Conservation (phyloP, 768 basidiomycete genomes). For the Lentinula edodes region DNA sequence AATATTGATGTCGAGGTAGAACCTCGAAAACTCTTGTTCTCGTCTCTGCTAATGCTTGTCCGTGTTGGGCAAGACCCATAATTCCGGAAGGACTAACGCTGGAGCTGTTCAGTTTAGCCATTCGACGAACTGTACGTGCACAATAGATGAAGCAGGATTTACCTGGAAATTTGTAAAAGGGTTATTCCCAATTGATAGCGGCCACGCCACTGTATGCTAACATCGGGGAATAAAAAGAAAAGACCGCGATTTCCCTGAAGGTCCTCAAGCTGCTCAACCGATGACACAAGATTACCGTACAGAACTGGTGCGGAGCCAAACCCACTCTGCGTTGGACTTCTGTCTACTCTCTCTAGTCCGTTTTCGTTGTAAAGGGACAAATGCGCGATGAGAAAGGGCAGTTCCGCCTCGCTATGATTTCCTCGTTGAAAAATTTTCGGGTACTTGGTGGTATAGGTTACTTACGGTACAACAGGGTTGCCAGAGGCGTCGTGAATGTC, state of each 20-base stretch:
- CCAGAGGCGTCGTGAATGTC: slow-evolving; percentile 69
- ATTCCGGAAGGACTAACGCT: slow-evolving; percentile 47
- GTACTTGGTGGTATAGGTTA: slow-evolving; percentile 13
- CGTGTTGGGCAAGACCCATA: slow-evolving; percentile 50
- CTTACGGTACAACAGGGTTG: slow-evolving; percentile 74
- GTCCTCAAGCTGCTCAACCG: slow-evolving; percentile 75
- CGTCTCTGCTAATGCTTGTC: slow-evolving; percentile 64
- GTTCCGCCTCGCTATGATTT: slow-evolving; percentile 65
- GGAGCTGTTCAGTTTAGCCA: slow-evolving; percentile 10
- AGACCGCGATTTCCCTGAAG: slow-evolving; percentile 75
- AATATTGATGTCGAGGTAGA: slow-evolving; percentile 64
- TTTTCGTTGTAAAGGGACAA: slow-evolving; percentile 71
- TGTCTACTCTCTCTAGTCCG: slow-evolving; percentile 57
- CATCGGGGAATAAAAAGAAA: slow-evolving; percentile 89
- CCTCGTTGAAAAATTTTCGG: background rate
- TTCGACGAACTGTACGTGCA: slow-evolving; percentile 9
- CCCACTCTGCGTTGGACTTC: slow-evolving; percentile 48
- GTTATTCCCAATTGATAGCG: slow-evolving; percentile 70
- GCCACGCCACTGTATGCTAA: slow-evolving; percentile 76
- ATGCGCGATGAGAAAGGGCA: slow-evolving; percentile 85
- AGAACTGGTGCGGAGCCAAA: slow-evolving; percentile 46
- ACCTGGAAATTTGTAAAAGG: slow-evolving; percentile 72
- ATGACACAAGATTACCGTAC: slow-evolving; percentile 83
- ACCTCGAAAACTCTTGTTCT: slow-evolving; percentile 77
- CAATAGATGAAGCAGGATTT: slow-evolving; percentile 27